Base-by-base conservation (phyloP, 116 monocot species). In the Zostera marina region DNA sequence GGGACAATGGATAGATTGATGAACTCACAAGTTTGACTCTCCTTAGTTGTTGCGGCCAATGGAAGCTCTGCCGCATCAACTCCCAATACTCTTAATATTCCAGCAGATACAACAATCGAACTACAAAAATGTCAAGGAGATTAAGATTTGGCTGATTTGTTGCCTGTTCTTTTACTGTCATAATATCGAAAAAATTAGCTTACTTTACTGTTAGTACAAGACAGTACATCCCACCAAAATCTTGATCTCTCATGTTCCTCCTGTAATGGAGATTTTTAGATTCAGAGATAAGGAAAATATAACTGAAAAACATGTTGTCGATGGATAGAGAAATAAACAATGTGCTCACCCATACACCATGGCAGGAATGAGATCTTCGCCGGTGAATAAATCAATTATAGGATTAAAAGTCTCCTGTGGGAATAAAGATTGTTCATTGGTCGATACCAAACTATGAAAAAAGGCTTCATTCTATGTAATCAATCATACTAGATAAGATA, bases 61-160 rank as follows among this genome's bases (percentile, higher is more conserved):
- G 98, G 90, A 70, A 98, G 80, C 54, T 98, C 98, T n/a, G 90
- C 98, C 52, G 75, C 56, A 26, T 94, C 83, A 62, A 68, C 47
- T 52, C 98, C 98, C 72, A 98, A 66, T 52, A 98, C 66, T 51
- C 98, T 75, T 32, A 98, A 61, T 69, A 86, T 62, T 17, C 76
- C 90, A 49, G 78, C 86, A 43, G 98, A 90, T 19, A 90, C 80
- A 64, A 91, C 83, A 41, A 68, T 74, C 11, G 91, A 83, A 20
- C 98, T 98, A 78, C 69, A 44, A 53, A 21, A 44, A 45, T 78
- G 10, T 6, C 6, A 59, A 42, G 1, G 5, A 60, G 7, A 44
- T 32, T 38, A 57, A 32, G 6, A 22, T 42, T 45, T 54, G 42
- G n/a, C n/a, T n/a, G n/a, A n/a, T n/a, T n/a, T n/a, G n/a, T n/a